Evolutionary conservation across 805 yeast species (phyloP), one percentile per base, ranked within the genome.

Genomic region (Kuraishia piskuri): DNA sequence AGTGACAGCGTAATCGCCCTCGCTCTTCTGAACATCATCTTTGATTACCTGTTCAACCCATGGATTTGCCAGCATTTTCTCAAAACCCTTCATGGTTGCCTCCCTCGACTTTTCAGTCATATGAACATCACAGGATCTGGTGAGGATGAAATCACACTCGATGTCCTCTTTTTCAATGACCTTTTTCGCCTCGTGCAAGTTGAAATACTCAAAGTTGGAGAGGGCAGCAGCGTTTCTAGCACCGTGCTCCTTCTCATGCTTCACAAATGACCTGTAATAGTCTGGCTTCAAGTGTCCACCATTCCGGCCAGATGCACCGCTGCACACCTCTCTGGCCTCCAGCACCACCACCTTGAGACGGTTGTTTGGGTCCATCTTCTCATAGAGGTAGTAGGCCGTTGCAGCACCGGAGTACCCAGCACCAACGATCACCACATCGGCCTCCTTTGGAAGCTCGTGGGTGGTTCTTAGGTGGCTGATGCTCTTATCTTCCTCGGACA

Each of bases 371-470:
- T n/a, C 14, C 40, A 10, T 31, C 9, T 22, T 22, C 17, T 45
- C 14, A 12, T 45, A 22, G 24, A 45, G 24, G 14, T 22, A 45
- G 22, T 45, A 45, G 1, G 77, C 76, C 17, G 68, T 63, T 4
- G 78, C 61, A 2, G 75, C 63, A 20, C 81, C 81, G 4, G 78
- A 66, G 55, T 73, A 74, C 2, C 81, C 80, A 0, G 73, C 66
- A 3, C 80, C 80, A 48, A 76, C 65, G 51, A 76, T 68, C 22
- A 75, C 63, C 4, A 72, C 59, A 53, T 76, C 79, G 4, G 68
- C 65, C 45, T 67, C 64, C 8, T 53, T 46, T 3, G 80, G 81
- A 6, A 76, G 56, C 0, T 57, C 57, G 1, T 25, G 14, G 1
- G 67, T 61, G n/a, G 64, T 53, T 49, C 67, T 55, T 4, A 31